Base-by-base conservation (phyloP, 306 rosid species). In the Oxytropis ochrocephala region DNA sequence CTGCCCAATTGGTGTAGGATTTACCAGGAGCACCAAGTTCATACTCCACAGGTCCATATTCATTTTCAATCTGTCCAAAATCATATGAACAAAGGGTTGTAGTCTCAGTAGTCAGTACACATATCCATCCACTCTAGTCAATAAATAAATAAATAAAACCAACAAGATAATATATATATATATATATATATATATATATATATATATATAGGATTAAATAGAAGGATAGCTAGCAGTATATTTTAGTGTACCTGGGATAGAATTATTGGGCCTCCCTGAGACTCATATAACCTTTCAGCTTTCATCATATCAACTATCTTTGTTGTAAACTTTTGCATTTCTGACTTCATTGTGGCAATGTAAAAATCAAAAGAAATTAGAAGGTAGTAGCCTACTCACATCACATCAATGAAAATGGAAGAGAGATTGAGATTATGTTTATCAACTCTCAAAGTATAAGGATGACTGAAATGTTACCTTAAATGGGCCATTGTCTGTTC, bases 231-330 rank as follows among this genome's bases (percentile, higher is more conserved):
- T 36, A 44, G 72, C 54, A 58, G 17, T 48, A 38, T 5, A 29
- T 6, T 68, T 68, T 33, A 43, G 53, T 56, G 56, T 74, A 95
- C 99, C 96, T 94, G 99, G 36, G 97, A 95, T 44, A 95, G 75
- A 75, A 95, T 94, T 38, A 95, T 91, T 16, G 99, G 97, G 77
- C 99, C 99, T 14, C 97, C 99, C 35, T 91, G 95, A 62, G 88
- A 29, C 75, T 87, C 92, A 46, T 76, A 95, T 75, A 95, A 64
- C 81, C 83, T 87, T 78, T 91, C 97, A 32, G 92, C 91, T 83
- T 91, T 91, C 97, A 95, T 91, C 92, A 91, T 85, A 68, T 80
- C 66, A 16, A 95, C 97, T 33, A 95, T 95, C 83, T 95, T 95
- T 42, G 47, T 78, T 5, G 97, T 89, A 74, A 95, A 95, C 27